phyloP scores from a whole-genome alignment of 306 rosid genomes.

The Rosa chinensis region DNA sequence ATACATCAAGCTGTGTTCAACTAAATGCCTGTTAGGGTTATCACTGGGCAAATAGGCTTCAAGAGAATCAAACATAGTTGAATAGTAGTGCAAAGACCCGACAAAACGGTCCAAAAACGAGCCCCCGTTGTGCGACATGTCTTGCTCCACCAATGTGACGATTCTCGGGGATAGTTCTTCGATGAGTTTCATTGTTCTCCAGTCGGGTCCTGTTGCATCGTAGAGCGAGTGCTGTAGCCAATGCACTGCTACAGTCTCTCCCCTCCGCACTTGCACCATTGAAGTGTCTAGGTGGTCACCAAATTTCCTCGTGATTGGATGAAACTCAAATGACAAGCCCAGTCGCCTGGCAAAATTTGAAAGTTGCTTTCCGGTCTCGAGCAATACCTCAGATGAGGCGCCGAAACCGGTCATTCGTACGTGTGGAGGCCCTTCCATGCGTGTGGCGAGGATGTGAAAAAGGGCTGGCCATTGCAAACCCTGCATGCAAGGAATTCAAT shows the following conservation, averaged over 20 bases:
- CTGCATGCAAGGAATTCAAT: conserved; percentile 3
- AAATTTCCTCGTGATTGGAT: conserved; percentile 51
- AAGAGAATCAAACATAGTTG: conserved; percentile 77
- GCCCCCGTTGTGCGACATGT: conserved; percentile 51
- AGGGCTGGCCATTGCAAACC: conserved; percentile 93
- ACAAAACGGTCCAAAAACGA: conserved; percentile 86
- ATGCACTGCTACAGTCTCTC: conserved; percentile 70
- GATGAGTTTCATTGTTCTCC: conserved; percentile 60
- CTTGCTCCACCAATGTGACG: conserved; percentile 82
- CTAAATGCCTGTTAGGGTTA: conserved; percentile 53
- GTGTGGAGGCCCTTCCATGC: conserved; percentile 63
- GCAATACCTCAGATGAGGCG: conserved; percentile 54
- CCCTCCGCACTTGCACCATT: conserved; percentile 37
- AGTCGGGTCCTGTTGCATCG: conserved; percentile 69
- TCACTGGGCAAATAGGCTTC: conserved; percentile 55
- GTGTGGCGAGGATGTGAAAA: conserved; percentile 67
- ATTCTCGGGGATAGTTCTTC: conserved; percentile 61
- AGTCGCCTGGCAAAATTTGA: conserved; percentile 61
- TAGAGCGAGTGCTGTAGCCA: conserved; percentile 80
- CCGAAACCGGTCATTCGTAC: conserved; percentile 71
- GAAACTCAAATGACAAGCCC: conserved; percentile 62
- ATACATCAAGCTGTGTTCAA: conserved; percentile 53
- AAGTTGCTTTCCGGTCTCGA: conserved; percentile 69
- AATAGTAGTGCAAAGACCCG: conserved; percentile 79
- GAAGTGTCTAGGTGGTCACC: conserved; percentile 54